phyloP scores from a whole-genome alignment of 148 eudicot genomes.

The Rhododendron williamsianum region DNA sequence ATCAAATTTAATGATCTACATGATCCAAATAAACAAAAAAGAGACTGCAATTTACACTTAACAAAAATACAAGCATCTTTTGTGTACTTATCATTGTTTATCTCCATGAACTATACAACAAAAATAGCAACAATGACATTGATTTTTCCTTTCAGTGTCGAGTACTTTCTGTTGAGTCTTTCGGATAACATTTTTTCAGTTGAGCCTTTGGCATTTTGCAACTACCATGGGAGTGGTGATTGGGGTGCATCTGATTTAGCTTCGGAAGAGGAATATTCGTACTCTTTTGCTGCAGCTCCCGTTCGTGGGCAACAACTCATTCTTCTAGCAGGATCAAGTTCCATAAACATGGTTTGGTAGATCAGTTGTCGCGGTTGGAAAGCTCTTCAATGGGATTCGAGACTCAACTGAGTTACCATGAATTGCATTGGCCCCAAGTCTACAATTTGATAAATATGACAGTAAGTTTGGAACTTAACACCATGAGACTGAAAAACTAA shows the following conservation, averaged over 20 bases:
- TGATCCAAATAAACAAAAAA: too few species aligned
- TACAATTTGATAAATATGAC: conserved; percentile 13
- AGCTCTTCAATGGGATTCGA: conserved; percentile 35
- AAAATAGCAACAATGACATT: too few species aligned
- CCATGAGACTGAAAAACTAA: background rate
- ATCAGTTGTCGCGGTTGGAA: conserved; percentile 28
- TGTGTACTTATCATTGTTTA: too few species aligned
- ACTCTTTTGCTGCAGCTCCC: conserved; percentile 43
- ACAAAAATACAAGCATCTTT: too few species aligned
- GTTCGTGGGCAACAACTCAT: conserved; percentile 52
- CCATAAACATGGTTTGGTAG: conserved; percentile 32
- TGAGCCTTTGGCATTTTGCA: conserved; percentile 51
- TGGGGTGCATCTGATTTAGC: conserved; percentile 28
- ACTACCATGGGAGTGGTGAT: conserved; percentile 63
- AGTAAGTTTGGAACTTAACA: background rate
- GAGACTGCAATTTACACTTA: too few species aligned
- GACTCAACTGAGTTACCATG: conserved; percentile 46
- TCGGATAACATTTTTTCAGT: too few species aligned
- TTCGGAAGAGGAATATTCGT: conserved; percentile 44
- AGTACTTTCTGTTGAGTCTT: too few species aligned
- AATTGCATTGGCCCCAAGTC: conserved; percentile 47
- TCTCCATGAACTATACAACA: too few species aligned
- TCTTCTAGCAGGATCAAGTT: conserved; percentile 39
- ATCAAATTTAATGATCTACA: too few species aligned
- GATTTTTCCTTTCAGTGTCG: too few species aligned